Base-by-base conservation (phyloP, 768 basidiomycete species). In the Coprinopsis cinerea region DNA sequence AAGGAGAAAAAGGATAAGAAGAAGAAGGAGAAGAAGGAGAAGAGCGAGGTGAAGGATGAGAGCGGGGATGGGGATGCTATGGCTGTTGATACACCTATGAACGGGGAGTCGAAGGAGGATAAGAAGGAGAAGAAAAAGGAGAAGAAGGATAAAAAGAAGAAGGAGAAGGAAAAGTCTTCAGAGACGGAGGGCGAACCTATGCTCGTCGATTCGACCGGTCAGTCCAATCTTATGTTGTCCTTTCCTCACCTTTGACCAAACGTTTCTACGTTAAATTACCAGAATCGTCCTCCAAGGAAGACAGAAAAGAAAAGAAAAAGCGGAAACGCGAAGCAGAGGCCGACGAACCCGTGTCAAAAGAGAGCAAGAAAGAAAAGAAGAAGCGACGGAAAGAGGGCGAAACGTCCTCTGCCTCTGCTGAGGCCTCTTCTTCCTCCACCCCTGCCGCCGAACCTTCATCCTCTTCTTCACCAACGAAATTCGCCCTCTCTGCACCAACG, bases 291-390 rank as follows among this genome's bases (percentile, higher is more conserved):
- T 59, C 53, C 41, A 54, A 59, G 44, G 64, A 68, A 20, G 24
- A 22, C 48, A 68, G 69, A 51, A 68, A 68, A 62, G 64, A 65
- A 39, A 70, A 70, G 64, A 66, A 64, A 57, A 75, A 72, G 57
- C 68, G 67, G 25, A 74, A 75, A 54, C 66, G 67, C 6, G 65
- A 73, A 25, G 61, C 59, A 15, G 67, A 56, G 36, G 55, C 57
- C 10, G 46, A 44, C 9, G 51, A 53, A 17, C 49, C 41, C 18
- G 48, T 52, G 24, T 55, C 58, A 25, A 61, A 64, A 53, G 60
- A 63, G 55, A 67, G 69, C 43, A 72, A 72, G 60, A 72, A 69
- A 54, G 70, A 71, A 58, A 74, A 67, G 57, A 71, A 69, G 59
- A 74, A 73, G 57, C 67, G 64, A 35, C 67, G 62, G 57, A 69